These are phyloP conservation scores for Neurospora crassa DNA, from an alignment of 2,329 filamentous ascomycete species.

Conservation along the genomic window DNA sequence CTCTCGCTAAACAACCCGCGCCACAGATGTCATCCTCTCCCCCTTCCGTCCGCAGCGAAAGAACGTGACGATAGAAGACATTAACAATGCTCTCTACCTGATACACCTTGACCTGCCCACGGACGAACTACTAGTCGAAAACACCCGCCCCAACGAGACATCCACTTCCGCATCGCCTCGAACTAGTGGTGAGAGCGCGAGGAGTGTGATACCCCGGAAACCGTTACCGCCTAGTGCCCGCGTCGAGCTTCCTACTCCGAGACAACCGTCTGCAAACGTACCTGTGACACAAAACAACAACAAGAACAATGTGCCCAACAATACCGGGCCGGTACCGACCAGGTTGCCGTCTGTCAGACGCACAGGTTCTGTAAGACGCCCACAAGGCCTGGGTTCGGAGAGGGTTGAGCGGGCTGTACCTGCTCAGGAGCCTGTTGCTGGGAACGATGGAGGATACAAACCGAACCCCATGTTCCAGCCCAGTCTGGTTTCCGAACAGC, in stretches of 20 bases:
- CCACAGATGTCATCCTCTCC: constrained; percentile 78
- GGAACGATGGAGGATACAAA: constrained; percentile 9
- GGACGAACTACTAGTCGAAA: constrained; percentile 33
- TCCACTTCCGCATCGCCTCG: constrained; percentile 22
- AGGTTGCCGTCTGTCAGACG: not conserved
- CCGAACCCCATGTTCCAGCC: constrained; percentile 13
- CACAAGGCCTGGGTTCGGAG: not conserved
- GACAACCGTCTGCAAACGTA: not conserved
- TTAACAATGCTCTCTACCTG: constrained; percentile 84
- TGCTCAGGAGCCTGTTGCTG: not conserved
- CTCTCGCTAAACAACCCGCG: not conserved
- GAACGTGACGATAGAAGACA: constrained; percentile 79
- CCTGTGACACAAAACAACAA: not conserved
- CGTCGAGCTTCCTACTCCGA: not conserved
- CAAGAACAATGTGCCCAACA: not conserved
- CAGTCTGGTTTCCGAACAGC: not conserved
- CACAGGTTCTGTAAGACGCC: not conserved
- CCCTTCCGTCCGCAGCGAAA: constrained; percentile 82
- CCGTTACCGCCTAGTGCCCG: constrained; percentile 32
- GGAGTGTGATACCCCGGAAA: constrained; percentile 39
- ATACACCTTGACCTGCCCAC: constrained; percentile 65
- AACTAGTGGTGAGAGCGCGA: constrained; percentile 34
- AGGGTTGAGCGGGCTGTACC: not conserved
- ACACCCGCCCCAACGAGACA: constrained; percentile 18
- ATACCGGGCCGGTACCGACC: not conserved